phyloP scores from a whole-genome alignment of 1,284 basidiomycete species.

The Neolentinus lepideus region DNA sequence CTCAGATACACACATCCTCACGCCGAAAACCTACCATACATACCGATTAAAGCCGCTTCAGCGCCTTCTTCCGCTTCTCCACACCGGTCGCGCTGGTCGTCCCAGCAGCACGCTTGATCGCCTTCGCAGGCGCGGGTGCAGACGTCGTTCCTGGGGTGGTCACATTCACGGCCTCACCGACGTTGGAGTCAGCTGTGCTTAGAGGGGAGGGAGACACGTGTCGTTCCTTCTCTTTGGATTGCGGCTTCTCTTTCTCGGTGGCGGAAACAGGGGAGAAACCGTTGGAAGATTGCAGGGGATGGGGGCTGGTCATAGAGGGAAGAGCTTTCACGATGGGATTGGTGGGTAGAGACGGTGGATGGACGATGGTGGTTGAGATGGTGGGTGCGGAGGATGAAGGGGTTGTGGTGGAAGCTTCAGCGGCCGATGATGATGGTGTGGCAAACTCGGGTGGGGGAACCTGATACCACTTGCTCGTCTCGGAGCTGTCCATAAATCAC shows the following conservation, averaged over 20 bases:
- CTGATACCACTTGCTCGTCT: constrained; percentile 18
- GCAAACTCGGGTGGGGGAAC: constrained; percentile 65
- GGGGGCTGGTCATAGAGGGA: constrained; percentile 22
- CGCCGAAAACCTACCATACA: not conserved
- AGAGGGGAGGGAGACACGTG: constrained; percentile 57
- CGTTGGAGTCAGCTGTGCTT: constrained; percentile 61
- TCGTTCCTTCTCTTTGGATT: constrained; percentile 37
- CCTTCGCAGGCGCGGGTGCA: constrained; percentile 36
- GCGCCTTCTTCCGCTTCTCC: constrained; percentile 80
- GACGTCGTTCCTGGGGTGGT: constrained; percentile 19
- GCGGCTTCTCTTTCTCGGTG: constrained; percentile 30
- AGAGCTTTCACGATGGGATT: constrained; percentile 13
- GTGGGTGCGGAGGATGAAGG: constrained; percentile 16
- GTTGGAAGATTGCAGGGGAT: constrained; percentile 16
- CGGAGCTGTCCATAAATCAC: not conserved
- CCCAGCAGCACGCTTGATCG: constrained; percentile 57
- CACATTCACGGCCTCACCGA: constrained; percentile 32
- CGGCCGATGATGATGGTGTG: constrained; percentile 30
- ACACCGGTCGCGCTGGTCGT: constrained; percentile 41
- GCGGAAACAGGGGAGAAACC: constrained; percentile 22
- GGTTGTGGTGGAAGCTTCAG: constrained; percentile 13
- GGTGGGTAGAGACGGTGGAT: constrained; percentile 10
- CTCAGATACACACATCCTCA: not conserved
- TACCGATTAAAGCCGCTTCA: constrained; percentile 56
- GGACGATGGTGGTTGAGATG: constrained; percentile 13